phyloP scores from a whole-genome alignment of 352 stramenopile genomes.

The Globisporangium uncinulatum region DNA sequence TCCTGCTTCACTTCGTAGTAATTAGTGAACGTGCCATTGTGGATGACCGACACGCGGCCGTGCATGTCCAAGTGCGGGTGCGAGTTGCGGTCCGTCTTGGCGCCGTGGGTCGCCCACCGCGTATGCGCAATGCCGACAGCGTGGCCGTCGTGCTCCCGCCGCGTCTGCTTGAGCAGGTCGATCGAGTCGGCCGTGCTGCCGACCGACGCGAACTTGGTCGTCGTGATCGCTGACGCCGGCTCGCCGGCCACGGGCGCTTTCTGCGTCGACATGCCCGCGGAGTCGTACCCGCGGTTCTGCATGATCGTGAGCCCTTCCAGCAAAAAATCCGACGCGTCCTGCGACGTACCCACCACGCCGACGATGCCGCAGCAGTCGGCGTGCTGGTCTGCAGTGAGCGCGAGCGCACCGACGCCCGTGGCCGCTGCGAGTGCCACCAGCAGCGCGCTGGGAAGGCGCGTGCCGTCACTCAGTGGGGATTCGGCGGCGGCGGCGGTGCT shows the following conservation, averaged over 20 bases:
- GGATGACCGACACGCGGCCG: slow-evolving; percentile 93
- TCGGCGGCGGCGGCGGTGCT: neutral
- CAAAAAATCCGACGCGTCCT: slow-evolving; percentile 74
- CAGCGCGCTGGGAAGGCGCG: neutral
- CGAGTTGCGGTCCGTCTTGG: slow-evolving; percentile 97
- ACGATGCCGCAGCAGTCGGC: slow-evolving; percentile 75
- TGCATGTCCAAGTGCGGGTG: slow-evolving; percentile 96
- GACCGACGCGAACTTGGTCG: slow-evolving; percentile 94
- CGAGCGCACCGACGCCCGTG: neutral
- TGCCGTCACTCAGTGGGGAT: neutral
- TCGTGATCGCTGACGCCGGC: slow-evolving; percentile 46
- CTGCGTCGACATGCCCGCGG: slow-evolving; percentile 94
- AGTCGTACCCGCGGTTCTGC: slow-evolving; percentile 97
- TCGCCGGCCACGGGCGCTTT: slow-evolving; percentile 24
- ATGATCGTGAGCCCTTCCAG: slow-evolving; percentile 87
- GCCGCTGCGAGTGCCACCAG: slow-evolving; percentile 5
- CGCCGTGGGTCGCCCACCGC: slow-evolving; percentile 98
- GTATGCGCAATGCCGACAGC: slow-evolving; percentile 97
- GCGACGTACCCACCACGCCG: slow-evolving; percentile 59
- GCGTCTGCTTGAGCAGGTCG: slow-evolving; percentile 81
- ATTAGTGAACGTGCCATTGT: slow-evolving; percentile 99
- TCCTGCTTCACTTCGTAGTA: slow-evolving; percentile 90
- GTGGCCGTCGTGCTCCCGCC: slow-evolving; percentile 77
- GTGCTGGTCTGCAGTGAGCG: slow-evolving; percentile 1
- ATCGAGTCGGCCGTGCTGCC: slow-evolving; percentile 91